phyloP scores from a whole-genome alignment of 768 basidiomycete species.

The Mycena vitilis region DNA sequence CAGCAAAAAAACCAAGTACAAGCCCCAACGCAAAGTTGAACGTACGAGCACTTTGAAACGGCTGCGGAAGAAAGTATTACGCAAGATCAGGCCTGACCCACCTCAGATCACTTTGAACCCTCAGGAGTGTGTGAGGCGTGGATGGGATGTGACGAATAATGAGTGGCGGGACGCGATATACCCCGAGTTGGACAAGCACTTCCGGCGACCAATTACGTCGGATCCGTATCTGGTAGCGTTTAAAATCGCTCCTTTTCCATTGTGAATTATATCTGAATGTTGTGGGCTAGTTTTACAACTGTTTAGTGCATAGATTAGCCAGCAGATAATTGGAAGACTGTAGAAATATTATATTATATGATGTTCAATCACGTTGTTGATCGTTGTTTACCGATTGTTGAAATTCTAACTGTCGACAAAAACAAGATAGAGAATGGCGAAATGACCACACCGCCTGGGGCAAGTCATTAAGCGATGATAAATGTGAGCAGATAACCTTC shows the following conservation, averaged over 20 bases:
- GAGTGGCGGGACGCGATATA: conserved; percentile 10
- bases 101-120: neutral
- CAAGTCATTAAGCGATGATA: too few relatives aligned
- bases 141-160: conserved; percentile 14
- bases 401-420: too few relatives aligned
- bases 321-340: too few relatives aligned
- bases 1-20: neutral
- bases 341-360: too few relatives aligned
- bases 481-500: too few relatives aligned
- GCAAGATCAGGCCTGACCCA: neutral
- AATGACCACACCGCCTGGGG: too few relatives aligned
- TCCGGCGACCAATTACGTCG: neutral
- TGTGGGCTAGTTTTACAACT: too few relatives aligned
- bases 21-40: neutral
- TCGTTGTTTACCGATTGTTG: too few relatives aligned
- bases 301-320: too few relatives aligned
- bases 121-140: neutral
- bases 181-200: conserved; percentile 7
- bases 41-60: neutral
- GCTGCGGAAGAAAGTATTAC: neutral
- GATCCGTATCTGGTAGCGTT: neutral
- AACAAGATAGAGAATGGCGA: too few relatives aligned
- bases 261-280: too few relatives aligned
- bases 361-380: too few relatives aligned
- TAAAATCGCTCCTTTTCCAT: conserved; percentile 1